Conservation (phyloP, 768 basidiomycete genomes). For the Xerocomellus intermedius region DNA sequence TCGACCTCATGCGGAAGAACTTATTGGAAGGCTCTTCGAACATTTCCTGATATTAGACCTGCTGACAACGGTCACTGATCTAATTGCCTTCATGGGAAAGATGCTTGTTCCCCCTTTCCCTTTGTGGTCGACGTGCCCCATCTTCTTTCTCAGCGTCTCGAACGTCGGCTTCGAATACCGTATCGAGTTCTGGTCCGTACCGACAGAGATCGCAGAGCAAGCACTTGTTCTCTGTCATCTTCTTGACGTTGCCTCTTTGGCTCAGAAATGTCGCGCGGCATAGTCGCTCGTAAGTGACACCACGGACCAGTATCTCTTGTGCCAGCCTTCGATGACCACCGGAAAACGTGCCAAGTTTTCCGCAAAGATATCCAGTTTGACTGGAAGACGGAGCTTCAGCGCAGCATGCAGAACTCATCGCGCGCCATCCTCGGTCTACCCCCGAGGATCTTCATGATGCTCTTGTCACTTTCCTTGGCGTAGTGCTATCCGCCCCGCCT, state of each 20-base stretch:
- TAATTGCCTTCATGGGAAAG: neutral
- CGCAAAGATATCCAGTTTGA: slow-evolving; percentile 18
- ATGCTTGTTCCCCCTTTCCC: neutral
- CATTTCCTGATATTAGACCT: neutral
- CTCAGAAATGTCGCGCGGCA: slow-evolving; percentile 52
- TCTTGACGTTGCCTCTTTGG: slow-evolving; percentile 56
- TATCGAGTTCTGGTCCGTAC: slow-evolving; percentile 23
- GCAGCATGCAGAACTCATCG: slow-evolving; percentile 40
- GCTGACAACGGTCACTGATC: neutral
- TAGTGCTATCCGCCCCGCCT: slow-evolving; percentile 39
- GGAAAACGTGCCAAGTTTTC: slow-evolving; percentile 27
- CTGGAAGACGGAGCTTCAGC: slow-evolving; percentile 40
- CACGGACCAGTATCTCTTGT: slow-evolving; percentile 65
- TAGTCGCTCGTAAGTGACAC: slow-evolving; percentile 47
- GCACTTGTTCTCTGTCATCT: slow-evolving; percentile 56
- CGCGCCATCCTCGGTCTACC: slow-evolving; percentile 16
- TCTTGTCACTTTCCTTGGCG: slow-evolving; percentile 41
- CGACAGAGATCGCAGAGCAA: slow-evolving; percentile 58
- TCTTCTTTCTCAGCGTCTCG: neutral
- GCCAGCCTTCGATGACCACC: slow-evolving; percentile 68
- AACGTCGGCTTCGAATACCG: slow-evolving; percentile 1
- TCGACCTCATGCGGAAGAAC: neutral
- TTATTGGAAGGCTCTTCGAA: neutral
- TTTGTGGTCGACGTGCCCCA: neutral
- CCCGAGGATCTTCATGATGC: slow-evolving; percentile 32